Evolutionary conservation across 768 basidiomycete species (phyloP).

Genomic region (Boletus rex-veris): DNA sequence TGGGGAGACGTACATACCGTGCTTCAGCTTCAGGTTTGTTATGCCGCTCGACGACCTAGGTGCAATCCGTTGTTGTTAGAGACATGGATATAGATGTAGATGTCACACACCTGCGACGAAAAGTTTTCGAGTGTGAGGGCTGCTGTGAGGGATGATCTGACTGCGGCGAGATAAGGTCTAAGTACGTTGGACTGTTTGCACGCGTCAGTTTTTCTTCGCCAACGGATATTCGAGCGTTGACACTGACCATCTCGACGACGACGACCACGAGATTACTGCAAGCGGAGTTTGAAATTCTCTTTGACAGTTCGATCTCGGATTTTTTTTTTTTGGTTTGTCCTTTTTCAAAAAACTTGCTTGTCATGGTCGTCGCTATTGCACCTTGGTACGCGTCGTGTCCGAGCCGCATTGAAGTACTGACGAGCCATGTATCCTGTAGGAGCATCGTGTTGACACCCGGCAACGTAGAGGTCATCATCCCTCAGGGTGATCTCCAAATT

Average conservation of each 20-base stretch:
- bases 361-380: constrained; percentile 61
- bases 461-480: constrained; percentile 51
- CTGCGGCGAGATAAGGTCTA: constrained; percentile 93
- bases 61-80: constrained; percentile 11
- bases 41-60: constrained; percentile 90
- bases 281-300: constrained; percentile 45
- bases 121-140: constrained; percentile 97
- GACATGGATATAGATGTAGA: background rate
- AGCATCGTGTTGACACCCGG: constrained; percentile 58
- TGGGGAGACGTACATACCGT: constrained; percentile 44
- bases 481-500: constrained; percentile 68
- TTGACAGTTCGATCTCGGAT: background rate
- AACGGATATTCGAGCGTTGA: background rate
- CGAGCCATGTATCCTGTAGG: constrained; percentile 38
- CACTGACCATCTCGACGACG: constrained; percentile 7
- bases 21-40: constrained; percentile 97
- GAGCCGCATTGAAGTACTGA: background rate
- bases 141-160: constrained; percentile 94
- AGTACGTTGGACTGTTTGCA: constrained; percentile 82
- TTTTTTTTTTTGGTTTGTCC: constrained; percentile 1
- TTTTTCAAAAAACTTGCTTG: constrained; percentile 9
- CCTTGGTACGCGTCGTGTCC: constrained; percentile 50
- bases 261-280: background rate
- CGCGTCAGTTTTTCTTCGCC: constrained; percentile 9
- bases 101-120: constrained; percentile 64